Evolutionary conservation across 768 basidiomycete species (phyloP).

Genomic region (Russula brevipes): DNA sequence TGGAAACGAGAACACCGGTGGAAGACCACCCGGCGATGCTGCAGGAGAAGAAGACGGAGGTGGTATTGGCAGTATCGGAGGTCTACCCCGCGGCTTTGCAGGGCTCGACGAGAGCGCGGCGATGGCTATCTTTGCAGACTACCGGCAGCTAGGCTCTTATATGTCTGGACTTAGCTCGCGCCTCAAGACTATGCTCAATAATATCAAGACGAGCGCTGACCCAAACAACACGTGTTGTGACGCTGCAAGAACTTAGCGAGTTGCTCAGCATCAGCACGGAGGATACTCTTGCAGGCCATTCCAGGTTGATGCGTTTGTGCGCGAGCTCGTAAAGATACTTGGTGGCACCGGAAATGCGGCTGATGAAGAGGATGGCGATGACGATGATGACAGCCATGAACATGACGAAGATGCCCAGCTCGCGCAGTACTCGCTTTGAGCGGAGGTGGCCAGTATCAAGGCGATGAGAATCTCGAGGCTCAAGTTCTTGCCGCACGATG

Average conservation of each 20-base stretch:
- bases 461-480: slow-evolving; percentile 86
- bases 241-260: slow-evolving; percentile 92
- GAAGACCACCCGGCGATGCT: slow-evolving; percentile 31
- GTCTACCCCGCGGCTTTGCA: slow-evolving; percentile 23
- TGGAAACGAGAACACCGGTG: slow-evolving; percentile 40
- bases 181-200: slow-evolving; percentile 84
- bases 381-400: slow-evolving; percentile 56
- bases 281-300: slow-evolving; percentile 94
- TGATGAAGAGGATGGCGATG: slow-evolving; percentile 65
- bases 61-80: slow-evolving; percentile 28
- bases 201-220: slow-evolving; percentile 80
- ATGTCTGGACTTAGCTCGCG: slow-evolving; percentile 86
- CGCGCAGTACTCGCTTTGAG: slow-evolving; percentile 83
- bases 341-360: slow-evolving; percentile 69
- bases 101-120: slow-evolving; percentile 62
- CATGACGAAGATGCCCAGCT: slow-evolving; percentile 84
- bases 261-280: slow-evolving; percentile 94
- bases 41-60: slow-evolving; percentile 34
- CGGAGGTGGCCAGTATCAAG: slow-evolving; percentile 56
- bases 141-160: slow-evolving; percentile 84
- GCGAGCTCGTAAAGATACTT: slow-evolving; percentile 86
- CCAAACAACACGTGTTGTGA: slow-evolving; percentile 78
- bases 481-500: slow-evolving; percentile 96
- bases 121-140: slow-evolving; percentile 81
- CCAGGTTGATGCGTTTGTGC: slow-evolving; percentile 86